Percentiles rank a stretch among this genome's conserved stretches.
Conservation (phyloP, 257 asterid species). For the Apocynum venetum region DNA sequence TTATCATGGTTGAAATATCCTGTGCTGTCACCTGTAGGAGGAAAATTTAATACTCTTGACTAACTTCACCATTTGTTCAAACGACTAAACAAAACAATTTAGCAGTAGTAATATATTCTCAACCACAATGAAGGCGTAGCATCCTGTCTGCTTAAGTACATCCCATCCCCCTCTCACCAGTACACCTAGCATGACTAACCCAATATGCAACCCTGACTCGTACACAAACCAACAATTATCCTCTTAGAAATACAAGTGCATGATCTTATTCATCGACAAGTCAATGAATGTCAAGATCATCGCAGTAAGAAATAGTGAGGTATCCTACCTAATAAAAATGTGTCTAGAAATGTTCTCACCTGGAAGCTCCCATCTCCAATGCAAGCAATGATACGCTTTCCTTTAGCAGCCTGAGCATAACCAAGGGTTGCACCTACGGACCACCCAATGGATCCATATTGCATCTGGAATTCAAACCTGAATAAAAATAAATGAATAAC, state of each 20-base stretch:
- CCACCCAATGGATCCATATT: slow-evolving; percentile 35
- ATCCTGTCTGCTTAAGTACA: not conserved
- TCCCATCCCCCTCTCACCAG: not conserved
- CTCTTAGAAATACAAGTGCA: not conserved
- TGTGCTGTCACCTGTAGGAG: slow-evolving; percentile 28
- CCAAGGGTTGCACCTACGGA: slow-evolving; percentile 37
- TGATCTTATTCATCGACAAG: not conserved
- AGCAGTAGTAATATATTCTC: not conserved
- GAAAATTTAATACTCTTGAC: not conserved
- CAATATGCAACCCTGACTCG: not conserved
- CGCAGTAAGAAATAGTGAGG: not conserved
- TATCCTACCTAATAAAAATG: not conserved
- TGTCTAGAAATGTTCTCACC: slow-evolving; percentile 16
- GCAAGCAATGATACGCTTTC: slow-evolving; percentile 30
- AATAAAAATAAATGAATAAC: not conserved
- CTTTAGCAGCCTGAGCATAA: slow-evolving; percentile 33
- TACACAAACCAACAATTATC: not conserved
- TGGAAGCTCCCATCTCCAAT: slow-evolving; percentile 40
- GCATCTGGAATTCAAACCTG: slow-evolving; percentile 31
- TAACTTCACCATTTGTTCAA: not conserved
- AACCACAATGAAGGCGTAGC: not conserved
- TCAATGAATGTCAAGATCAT: not conserved
- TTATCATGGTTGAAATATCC: slow-evolving; percentile 33
- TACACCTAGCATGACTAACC: not conserved
- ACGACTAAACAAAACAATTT: not conserved